Base-by-base conservation (phyloP, 2,329 filamentous ascomycete species). In the Aaosphaeria arxii region DNA sequence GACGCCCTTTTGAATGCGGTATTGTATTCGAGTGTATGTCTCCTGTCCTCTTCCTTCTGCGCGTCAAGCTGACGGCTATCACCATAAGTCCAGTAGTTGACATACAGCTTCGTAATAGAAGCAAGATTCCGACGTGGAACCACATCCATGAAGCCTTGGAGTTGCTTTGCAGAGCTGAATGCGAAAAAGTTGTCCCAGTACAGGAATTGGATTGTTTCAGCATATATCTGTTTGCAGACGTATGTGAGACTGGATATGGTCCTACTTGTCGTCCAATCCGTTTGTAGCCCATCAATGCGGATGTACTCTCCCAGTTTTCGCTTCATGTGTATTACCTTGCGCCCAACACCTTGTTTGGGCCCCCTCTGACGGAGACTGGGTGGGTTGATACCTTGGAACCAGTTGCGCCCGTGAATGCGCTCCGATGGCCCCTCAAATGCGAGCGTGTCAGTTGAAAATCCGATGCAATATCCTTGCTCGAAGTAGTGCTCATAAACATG, bases 401-500 rank as follows among this genome's bases (percentile, higher is more conserved):
- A 24, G 17, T 24, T 24, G 17, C 17, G 17, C 17, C 17, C 17
- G 17, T 24, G 17, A 24, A 24, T 24, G 17, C 17, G 17, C 17
- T 24, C 17, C 17, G 17, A 24, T 24, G 17, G 17, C 17, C 17
- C 17, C 17, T 24, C 17, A 3, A 24, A 24, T 24, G 3, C 17
- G 17, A 24, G 17, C 3, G 17, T 3, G 17, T 24, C 17, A 24
- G 17, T 24, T 24, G 17, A 24, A 24, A 24, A 24, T 24, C 17
- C 64, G 46, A 61, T 63, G 31, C 52, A 54, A 43, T 58, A 57
- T 41, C 50, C 48, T n/a, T 62, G 42, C 33, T 52, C 42, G 46
- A 69, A 69, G 55, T 65, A 69, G 54, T 59, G 63, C 6, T 44
- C 48, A 56, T 78, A 83, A 43, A 83, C 77, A 1, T 64, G 56